Evolutionary conservation across 371 early-diverging fungal species (phyloP).

Genomic region (Hamiltosporidium magnivora): DNA sequence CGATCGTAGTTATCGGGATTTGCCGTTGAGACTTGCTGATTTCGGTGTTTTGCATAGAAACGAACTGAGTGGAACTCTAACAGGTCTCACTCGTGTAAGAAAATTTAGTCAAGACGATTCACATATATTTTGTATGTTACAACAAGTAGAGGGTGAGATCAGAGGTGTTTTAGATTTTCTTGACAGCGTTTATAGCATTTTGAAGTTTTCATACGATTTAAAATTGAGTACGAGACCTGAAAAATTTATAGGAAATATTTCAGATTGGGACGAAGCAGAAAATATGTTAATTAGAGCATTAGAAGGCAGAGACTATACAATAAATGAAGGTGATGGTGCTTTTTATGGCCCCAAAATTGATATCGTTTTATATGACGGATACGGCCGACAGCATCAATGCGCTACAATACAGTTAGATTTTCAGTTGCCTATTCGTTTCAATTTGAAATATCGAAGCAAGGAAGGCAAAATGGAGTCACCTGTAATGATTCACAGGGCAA

Average conservation of each 20-base stretch:
- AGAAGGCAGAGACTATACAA: conserved; percentile 66
- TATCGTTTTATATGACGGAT: conserved; percentile 81
- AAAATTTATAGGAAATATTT: conserved; percentile 75
- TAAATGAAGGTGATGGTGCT: conserved; percentile 95
- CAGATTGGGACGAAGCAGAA: conserved; percentile 84
- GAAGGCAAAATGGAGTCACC: conserved; percentile 64
- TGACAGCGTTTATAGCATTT: conserved; percentile 67
- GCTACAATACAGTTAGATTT: conserved; percentile 96
- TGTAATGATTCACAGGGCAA: conserved; percentile 94
- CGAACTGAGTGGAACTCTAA: conserved; percentile 84
- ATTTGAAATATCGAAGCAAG: conserved; percentile 66
- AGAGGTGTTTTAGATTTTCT: conserved; percentile 67
- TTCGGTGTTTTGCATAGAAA: conserved; percentile 96
- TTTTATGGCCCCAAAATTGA: conserved; percentile 99
- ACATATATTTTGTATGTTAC: conserved; percentile 82
- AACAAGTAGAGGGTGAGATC: conserved; percentile 70
- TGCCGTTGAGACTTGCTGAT: conserved; percentile 92
- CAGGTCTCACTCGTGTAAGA: conserved; percentile 90
- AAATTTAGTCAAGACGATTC: conserved; percentile 99
- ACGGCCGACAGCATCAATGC: conserved; percentile 79
- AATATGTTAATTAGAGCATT: conserved; percentile 62
- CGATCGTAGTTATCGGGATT: conserved; percentile 80
- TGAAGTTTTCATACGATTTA: conserved; percentile 67
- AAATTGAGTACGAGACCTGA: conserved; percentile 86
- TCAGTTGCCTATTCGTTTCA: conserved; percentile 80